A percentile compares a stretch with the other conserved stretches of the same genome.
phyloP scores from a whole-genome alignment of 108 stramenopile genomes.

The Cyclotella kingstonii region DNA sequence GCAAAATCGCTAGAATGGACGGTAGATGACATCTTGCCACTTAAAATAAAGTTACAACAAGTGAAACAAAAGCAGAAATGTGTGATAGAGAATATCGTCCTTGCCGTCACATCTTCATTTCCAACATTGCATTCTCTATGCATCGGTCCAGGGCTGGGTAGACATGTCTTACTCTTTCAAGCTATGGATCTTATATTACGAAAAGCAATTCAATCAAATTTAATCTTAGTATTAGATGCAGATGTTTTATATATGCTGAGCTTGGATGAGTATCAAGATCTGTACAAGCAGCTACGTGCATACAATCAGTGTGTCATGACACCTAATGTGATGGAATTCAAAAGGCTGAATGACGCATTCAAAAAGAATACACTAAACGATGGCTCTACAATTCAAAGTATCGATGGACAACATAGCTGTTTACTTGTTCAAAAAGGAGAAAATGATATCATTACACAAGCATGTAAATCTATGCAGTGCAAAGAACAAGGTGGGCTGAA shows the following conservation, averaged over 20 bases:
- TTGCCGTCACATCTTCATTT: conserved; percentile 47
- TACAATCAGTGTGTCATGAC: conserved; percentile 80
- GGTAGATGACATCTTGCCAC: conserved; percentile 13
- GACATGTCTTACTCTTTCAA: conserved; percentile 66
- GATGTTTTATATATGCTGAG: conserved; percentile 91
- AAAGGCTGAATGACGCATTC: conserved; percentile 44
- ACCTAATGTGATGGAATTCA: conserved; percentile 92
- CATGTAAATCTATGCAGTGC: conserved; percentile 61
- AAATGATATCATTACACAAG: conserved; percentile 57
- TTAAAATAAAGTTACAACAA: conserved; percentile 10
- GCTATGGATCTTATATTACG: conserved; percentile 60
- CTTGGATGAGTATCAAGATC: conserved; percentile 45
- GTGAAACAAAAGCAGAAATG: conserved; percentile 8
- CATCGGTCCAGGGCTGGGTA: conserved; percentile 94
- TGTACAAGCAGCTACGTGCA: conserved; percentile 21
- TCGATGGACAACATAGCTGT: background rate
- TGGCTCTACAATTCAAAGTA: conserved; percentile 1
- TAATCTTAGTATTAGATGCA: conserved; percentile 92
- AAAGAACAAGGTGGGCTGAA: conserved; percentile 83
- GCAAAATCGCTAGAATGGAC: too few relatives aligned
- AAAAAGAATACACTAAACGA: conserved; percentile 8
- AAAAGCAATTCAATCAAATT: conserved; percentile 43
- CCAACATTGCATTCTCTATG: conserved; percentile 78
- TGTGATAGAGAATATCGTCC: conserved; percentile 45
- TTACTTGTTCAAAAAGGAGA: conserved; percentile 11